Conservation (phyloP, 805 yeast species). For the Kodamaea laetipori region DNA sequence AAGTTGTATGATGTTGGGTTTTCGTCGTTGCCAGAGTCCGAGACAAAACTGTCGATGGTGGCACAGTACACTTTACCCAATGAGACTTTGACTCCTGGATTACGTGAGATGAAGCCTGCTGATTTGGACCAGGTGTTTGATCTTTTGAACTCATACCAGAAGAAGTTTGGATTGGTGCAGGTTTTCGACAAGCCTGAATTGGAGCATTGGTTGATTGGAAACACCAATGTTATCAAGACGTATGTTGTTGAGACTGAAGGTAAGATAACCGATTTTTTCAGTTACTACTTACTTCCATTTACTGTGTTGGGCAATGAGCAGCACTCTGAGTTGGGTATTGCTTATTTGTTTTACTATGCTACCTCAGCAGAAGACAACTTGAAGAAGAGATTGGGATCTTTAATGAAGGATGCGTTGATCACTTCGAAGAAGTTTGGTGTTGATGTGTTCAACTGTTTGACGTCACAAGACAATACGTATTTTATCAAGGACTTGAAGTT, state of each 20-base stretch:
- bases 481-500: slow-evolving; percentile 83
- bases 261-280: slow-evolving; percentile 81
- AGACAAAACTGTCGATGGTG: slow-evolving; percentile 67
- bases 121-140: slow-evolving; percentile 68
- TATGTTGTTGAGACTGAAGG: slow-evolving; percentile 77
- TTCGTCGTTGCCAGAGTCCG: slow-evolving; percentile 71
- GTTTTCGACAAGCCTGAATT: slow-evolving; percentile 68
- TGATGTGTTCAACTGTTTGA: slow-evolving; percentile 92
- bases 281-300: slow-evolving; percentile 87
- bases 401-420: slow-evolving; percentile 76
- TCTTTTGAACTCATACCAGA: slow-evolving; percentile 63
- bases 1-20: slow-evolving; percentile 90
- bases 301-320: slow-evolving; percentile 67
- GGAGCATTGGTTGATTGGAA: slow-evolving; percentile 78
- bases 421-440: slow-evolving; percentile 66
- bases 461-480: slow-evolving; percentile 85
- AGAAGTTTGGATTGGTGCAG: slow-evolving; percentile 73
- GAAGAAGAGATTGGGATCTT: slow-evolving; percentile 57
- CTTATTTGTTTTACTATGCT: slow-evolving; percentile 89
- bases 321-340: slow-evolving; percentile 74
- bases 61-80: slow-evolving; percentile 60
- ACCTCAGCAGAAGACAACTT: slow-evolving; percentile 58
- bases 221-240: slow-evolving; percentile 64
- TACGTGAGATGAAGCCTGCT: slow-evolving; percentile 54
- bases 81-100: slow-evolving; percentile 51